These are phyloP conservation scores for Penicillium simplicissimum DNA, from an alignment of 495 filamentous ascomycete genomes.

Conservation along the genomic window DNA sequence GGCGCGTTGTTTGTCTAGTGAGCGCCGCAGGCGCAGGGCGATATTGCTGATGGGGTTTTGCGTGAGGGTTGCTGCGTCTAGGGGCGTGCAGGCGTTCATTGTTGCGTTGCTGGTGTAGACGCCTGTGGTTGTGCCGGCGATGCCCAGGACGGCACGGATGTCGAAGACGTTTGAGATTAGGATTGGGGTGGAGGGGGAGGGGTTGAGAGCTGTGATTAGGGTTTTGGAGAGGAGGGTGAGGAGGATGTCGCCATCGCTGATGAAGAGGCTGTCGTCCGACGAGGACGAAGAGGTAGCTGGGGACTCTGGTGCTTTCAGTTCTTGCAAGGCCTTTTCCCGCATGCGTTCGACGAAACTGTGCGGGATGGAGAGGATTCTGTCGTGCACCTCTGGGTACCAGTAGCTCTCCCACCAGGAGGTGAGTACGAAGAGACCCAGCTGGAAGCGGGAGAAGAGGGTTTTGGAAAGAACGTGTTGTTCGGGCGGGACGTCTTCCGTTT, in stretches of 20 bases:
- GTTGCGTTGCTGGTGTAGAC: slow-evolving; percentile 2
- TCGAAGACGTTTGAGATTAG: slow-evolving; percentile 1
- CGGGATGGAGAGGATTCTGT: neutral
- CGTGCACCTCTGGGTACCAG: neutral
- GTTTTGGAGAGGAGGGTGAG: neutral
- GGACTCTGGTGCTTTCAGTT: neutral
- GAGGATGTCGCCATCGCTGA: slow-evolving; percentile 2
- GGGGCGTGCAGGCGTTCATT: neutral
- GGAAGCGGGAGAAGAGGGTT: neutral
- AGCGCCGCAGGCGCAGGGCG: neutral
- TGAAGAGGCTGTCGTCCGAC: neutral
- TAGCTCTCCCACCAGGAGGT: neutral
- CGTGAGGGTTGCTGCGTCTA: neutral
- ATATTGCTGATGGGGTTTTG: neutral
- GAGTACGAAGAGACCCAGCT: neutral
- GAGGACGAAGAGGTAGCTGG: too few relatives aligned
- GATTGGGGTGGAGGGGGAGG: neutral
- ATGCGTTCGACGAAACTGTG: neutral
- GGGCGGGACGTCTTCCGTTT: neutral
- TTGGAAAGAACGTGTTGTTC: neutral
- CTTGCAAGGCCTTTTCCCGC: neutral
- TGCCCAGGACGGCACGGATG: neutral
- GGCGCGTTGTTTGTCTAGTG: neutral
- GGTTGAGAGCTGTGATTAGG: neutral
- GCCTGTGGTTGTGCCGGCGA: neutral